Base-by-base conservation (phyloP, 1,139 yeast species). In the Blastobotrys illinoisensis region DNA sequence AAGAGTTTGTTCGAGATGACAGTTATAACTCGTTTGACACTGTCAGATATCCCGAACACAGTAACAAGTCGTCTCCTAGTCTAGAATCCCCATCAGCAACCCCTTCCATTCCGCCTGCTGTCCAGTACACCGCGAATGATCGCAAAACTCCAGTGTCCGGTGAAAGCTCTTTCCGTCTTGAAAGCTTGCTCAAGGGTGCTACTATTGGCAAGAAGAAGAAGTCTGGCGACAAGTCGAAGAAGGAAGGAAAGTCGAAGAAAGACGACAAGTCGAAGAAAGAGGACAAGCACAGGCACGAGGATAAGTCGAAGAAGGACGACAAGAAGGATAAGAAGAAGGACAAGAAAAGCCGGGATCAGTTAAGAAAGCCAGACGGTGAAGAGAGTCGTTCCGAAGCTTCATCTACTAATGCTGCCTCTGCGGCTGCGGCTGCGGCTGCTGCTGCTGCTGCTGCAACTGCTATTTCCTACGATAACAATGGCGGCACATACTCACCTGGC, bases 111-210 rank as follows among this genome's bases (percentile, higher is more conserved):
- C 46, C 46, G 26, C 46, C 46, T 20, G 26, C 46, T 20, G 28
- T 24, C 26, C 21, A 20, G 13, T 16, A 47, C 50, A 23, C 24
- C 2, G 44, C 47, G 26, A 19, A 47, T 47, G 14, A 14, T 20
- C 24, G 23, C 19, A 24, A 40, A 18, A 18, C 24, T 1, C 44
- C 49, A 19, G 44, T 28, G 14, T 19, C 47, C 6, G 7, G 18
- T 11, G 71, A 67, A 46, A 59, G 66, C 6, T 64, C 71, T 3
- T 69, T 69, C 62, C 57, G 72, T 7, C 58, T 69, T 5, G 72
- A 69, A 44, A 64, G 69, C 44, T 55, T 69, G 18, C 54, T 69
- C 44, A 52, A 70, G 13, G 67, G 66, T 6, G 69, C 56, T 7
- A 65, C 62, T 49, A 60, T 68, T 9, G 60, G 64, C 11, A 64